These are phyloP conservation scores for Lachancea lanzarotensis DNA, from an alignment of 805 yeast species.

Conservation along the genomic window DNA sequence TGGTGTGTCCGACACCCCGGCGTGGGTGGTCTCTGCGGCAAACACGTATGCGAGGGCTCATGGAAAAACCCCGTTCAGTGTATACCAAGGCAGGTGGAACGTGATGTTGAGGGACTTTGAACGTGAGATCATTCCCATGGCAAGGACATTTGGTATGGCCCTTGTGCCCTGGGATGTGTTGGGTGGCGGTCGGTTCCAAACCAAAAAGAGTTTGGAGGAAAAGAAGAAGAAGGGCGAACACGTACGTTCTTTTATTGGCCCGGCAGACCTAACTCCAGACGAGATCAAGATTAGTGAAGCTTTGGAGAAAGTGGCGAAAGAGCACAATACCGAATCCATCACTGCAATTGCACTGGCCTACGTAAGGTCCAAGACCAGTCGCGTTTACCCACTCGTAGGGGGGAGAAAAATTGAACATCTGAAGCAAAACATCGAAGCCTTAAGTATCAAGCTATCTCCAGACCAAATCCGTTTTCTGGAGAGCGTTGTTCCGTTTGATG, in stretches of 20 bases:
- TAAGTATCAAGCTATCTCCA: conserved; percentile 12
- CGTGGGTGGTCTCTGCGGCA: conserved; percentile 19
- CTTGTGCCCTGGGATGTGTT: conserved; percentile 21
- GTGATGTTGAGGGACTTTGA: conserved; percentile 18
- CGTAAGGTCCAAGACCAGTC: conserved; percentile 15
- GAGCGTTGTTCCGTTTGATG: conserved; percentile 12
- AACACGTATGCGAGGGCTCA: conserved; percentile 17
- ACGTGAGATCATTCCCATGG: conserved; percentile 24
- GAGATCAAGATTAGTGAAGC: conserved; percentile 16
- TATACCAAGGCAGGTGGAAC: conserved; percentile 23
- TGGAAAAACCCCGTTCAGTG: conserved; percentile 18
- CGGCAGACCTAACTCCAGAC: conserved; percentile 9
- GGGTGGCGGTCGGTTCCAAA: conserved; percentile 20
- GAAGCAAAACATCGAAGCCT: conserved; percentile 16
- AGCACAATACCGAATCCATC: conserved; percentile 11
- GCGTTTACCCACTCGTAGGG: conserved; percentile 21
- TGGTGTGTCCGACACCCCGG: conserved; percentile 23
- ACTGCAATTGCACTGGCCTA: conserved; percentile 21
- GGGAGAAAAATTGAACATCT: conserved; percentile 19
- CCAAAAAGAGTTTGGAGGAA: conserved; percentile 15
- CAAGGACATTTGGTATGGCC: conserved; percentile 20
- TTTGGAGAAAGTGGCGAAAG: conserved; percentile 14
- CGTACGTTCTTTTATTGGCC: conserved; percentile 5
- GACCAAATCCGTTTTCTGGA: conserved; percentile 14
- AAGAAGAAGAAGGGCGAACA: conserved; percentile 13